A percentile compares a stretch with the other conserved stretches of the same genome.
phyloP scores from a whole-genome alignment of 2,329 filamentous ascomycete genomes.

The Fulvia fulva region DNA sequence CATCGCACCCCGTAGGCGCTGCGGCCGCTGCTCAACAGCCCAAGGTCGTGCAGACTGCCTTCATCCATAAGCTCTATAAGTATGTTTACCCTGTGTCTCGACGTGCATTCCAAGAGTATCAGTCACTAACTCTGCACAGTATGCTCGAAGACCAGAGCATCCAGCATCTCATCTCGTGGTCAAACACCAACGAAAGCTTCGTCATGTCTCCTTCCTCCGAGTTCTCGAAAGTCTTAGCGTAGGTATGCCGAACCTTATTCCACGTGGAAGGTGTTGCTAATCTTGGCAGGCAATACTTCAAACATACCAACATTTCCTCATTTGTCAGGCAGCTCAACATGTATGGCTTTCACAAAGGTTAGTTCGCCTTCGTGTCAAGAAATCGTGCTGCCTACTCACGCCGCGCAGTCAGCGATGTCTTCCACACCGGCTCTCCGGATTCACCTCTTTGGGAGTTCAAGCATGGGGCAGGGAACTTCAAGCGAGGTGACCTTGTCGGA shows the following conservation, averaged over 20 bases:
- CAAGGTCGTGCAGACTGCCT: constrained; percentile 96
- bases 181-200: constrained; percentile 88
- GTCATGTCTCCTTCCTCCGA: constrained; percentile 97
- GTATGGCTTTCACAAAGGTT: constrained; percentile 99
- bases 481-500: constrained; percentile 85
- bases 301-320: constrained; percentile 98
- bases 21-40: constrained; percentile 81
- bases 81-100: constrained; percentile 44
- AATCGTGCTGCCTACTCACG: background rate
- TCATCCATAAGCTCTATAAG: constrained; percentile 99
- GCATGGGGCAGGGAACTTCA: constrained; percentile 95
- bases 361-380: constrained; percentile 6
- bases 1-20: constrained; percentile 49
- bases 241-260: constrained; percentile 44
- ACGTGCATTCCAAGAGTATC: background rate
- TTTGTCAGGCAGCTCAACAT: constrained; percentile 98
- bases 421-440: constrained; percentile 90
- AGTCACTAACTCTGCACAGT: constrained; percentile 51
- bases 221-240: constrained; percentile 98
- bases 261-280: constrained; percentile 25
- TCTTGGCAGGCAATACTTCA: constrained; percentile 82
- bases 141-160: constrained; percentile 96
- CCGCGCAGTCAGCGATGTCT: constrained; percentile 84
- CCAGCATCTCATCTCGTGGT: constrained; percentile 96
- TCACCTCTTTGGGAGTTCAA: constrained; percentile 98